phyloP scores from a whole-genome alignment of 2,329 filamentous ascomycete genomes.

The Colletotrichum coccodes region DNA sequence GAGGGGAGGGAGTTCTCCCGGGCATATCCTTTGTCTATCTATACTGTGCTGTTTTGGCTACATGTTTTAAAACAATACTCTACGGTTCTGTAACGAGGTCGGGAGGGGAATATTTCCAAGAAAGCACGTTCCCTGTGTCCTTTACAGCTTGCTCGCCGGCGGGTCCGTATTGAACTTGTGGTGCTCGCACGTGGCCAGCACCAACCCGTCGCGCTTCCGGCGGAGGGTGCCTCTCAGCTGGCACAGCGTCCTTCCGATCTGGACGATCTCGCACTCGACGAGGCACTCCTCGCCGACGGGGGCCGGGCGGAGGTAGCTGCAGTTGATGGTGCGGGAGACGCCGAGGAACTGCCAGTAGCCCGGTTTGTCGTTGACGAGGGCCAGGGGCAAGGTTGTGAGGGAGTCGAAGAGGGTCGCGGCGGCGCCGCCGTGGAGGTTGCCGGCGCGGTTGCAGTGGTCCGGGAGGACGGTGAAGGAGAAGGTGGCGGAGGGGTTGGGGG shows the following conservation, averaged over 20 bases:
- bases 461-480: conserved; percentile 61
- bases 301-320: conserved; percentile 74
- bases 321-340: conserved; percentile 72
- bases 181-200: conserved; percentile 71
- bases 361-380: conserved; percentile 60
- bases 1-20: background rate
- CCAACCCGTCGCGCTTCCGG: conserved; percentile 59
- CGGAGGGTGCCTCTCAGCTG: conserved; percentile 65
- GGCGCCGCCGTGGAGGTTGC: conserved; percentile 71
- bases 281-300: conserved; percentile 60
- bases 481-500: conserved; percentile 50
- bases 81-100: no score
- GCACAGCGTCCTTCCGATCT: conserved; percentile 64
- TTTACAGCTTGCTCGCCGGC: conserved; percentile 39
- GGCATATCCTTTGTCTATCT: background rate
- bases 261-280: conserved; percentile 67
- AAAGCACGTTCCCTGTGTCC: background rate
- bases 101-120: rapidly evolving
- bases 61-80: background rate
- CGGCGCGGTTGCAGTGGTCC: conserved; percentile 62
- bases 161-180: conserved; percentile 71
- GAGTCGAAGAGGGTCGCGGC: conserved; percentile 75
- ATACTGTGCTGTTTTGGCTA: background rate
- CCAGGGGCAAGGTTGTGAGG: conserved; percentile 68
- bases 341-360: conserved; percentile 72